Percentiles rank a stretch among this genome's conserved stretches.
These are phyloP conservation scores for Phytophthora fragariaefolia DNA, from an alignment of 352 stramenopile species.

Conservation along the genomic window DNA sequence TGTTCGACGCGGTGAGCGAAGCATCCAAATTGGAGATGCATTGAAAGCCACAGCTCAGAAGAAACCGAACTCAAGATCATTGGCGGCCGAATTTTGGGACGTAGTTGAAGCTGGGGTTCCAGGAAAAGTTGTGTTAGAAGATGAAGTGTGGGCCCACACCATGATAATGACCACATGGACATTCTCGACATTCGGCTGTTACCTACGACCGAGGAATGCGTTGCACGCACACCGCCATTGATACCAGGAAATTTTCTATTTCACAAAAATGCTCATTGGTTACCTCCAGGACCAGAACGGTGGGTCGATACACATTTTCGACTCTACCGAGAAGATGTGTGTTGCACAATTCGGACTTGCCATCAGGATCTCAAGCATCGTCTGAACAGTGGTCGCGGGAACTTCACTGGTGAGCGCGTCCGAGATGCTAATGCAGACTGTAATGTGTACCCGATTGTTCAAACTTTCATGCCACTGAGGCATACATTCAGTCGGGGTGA, in stretches of 20 bases:
- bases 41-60: too few relatives aligned
- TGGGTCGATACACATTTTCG: slow-evolving; percentile 59
- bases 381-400: slow-evolving; percentile 10
- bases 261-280: slow-evolving; percentile 47
- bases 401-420: slow-evolving; percentile 26
- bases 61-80: slow-evolving; percentile 1
- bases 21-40: slow-evolving; percentile 13
- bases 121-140: slow-evolving; percentile 16
- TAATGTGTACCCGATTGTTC: slow-evolving; percentile 37
- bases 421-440: slow-evolving; percentile 40
- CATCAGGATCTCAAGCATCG: slow-evolving; percentile 41
- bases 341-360: slow-evolving; percentile 36
- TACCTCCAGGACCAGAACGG: slow-evolving; percentile 46
- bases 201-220: slow-evolving; percentile 44
- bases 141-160: slow-evolving; percentile 41
- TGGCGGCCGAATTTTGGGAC: slow-evolving; percentile 29
- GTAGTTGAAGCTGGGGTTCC: slow-evolving; percentile 39
- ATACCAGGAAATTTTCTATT: slow-evolving; percentile 49
- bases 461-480: slow-evolving; percentile 23
- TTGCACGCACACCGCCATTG: slow-evolving; percentile 32
- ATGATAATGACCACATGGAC: slow-evolving; percentile 47
- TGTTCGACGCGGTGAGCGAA: slow-evolving; percentile 28
- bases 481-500: slow-evolving; percentile 38
- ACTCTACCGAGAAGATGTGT: slow-evolving; percentile 53
- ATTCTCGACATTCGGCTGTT: slow-evolving; percentile 45